phyloP scores from a whole-genome alignment of 1,284 basidiomycete species.

The Spongiforma sp. region DNA sequence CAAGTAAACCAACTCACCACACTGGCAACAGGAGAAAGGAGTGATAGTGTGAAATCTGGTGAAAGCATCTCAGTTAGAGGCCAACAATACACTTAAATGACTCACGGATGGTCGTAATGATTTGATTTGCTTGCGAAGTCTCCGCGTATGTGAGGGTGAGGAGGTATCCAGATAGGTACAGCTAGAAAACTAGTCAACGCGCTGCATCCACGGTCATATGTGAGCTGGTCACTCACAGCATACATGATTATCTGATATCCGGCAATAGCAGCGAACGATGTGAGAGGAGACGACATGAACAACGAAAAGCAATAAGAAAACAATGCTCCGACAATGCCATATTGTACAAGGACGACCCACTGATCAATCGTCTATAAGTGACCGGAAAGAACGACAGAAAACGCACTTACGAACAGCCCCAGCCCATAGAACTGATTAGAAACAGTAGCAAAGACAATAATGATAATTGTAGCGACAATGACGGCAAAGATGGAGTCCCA shows the following conservation, averaged over 20 bases:
- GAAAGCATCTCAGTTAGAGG: background rate
- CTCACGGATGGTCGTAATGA: slow-evolving; percentile 66
- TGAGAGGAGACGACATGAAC: slow-evolving; percentile 67
- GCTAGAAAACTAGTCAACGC: slow-evolving; percentile 39
- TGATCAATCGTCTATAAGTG: slow-evolving; percentile 32
- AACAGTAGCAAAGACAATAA: slow-evolving; percentile 61
- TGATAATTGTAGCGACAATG: slow-evolving; percentile 62
- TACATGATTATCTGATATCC: slow-evolving; percentile 80
- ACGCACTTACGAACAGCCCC: slow-evolving; percentile 63
- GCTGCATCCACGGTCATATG: background rate
- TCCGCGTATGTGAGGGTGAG: slow-evolving; percentile 74
- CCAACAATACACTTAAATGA: background rate
- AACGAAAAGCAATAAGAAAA: slow-evolving; percentile 74
- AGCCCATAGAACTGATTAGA: slow-evolving; percentile 72
- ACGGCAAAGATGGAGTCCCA: slow-evolving; percentile 72
- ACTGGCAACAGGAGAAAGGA: slow-evolving; percentile 72
- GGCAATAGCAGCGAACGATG: slow-evolving; percentile 75
- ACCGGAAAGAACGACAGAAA: background rate
- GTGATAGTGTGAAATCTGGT: slow-evolving; percentile 67
- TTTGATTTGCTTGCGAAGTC: slow-evolving; percentile 54
- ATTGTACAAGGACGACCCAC: slow-evolving; percentile 76
- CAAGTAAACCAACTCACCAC: slow-evolving; percentile 57
- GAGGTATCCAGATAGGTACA: slow-evolving; percentile 70
- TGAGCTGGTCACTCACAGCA: slow-evolving; percentile 49
- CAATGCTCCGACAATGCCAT: slow-evolving; percentile 70